These are phyloP conservation scores for Colletotrichum cereale DNA, from an alignment of 2,329 filamentous ascomycete genomes.

Conservation along the genomic window DNA sequence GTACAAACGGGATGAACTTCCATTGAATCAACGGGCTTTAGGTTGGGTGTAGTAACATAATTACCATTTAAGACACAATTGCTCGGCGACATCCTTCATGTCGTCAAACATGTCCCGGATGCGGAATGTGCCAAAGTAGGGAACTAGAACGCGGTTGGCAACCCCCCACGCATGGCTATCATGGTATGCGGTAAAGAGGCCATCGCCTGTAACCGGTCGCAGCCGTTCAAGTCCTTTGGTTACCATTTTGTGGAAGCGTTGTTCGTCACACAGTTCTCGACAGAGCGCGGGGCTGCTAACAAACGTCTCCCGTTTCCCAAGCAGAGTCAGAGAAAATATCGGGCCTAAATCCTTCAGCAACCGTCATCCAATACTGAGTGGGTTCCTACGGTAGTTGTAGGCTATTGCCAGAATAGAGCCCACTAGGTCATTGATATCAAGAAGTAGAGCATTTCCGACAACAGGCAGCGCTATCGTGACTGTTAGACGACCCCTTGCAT, in stretches of 20 bases:
- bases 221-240: not conserved
- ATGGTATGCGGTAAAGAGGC: slow-evolving; percentile 68
- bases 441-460: not conserved
- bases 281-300: not conserved
- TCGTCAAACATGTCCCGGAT: slow-evolving; percentile 78
- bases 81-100: slow-evolving; percentile 76
- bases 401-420: not conserved
- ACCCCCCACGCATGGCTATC: slow-evolving; percentile 67
- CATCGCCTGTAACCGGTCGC: slow-evolving; percentile 56
- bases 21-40: too few species aligned
- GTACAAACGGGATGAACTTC: slow-evolving; percentile 49
- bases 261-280: not conserved
- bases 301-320: not conserved
- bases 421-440: not conserved
- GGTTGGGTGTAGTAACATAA: slow-evolving; percentile 44
- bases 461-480: not conserved
- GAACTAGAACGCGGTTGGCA: slow-evolving; percentile 74
- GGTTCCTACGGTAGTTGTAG: not conserved
- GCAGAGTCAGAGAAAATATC: not conserved
- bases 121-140: slow-evolving; percentile 75
- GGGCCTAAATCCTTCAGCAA: not conserved
- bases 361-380: too few species aligned
- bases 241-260: not conserved
- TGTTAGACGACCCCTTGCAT: not conserved
- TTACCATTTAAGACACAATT: slow-evolving; percentile 76